Conservation (phyloP, 2,329 filamentous ascomycete species). For the Cytospora mali region DNA sequence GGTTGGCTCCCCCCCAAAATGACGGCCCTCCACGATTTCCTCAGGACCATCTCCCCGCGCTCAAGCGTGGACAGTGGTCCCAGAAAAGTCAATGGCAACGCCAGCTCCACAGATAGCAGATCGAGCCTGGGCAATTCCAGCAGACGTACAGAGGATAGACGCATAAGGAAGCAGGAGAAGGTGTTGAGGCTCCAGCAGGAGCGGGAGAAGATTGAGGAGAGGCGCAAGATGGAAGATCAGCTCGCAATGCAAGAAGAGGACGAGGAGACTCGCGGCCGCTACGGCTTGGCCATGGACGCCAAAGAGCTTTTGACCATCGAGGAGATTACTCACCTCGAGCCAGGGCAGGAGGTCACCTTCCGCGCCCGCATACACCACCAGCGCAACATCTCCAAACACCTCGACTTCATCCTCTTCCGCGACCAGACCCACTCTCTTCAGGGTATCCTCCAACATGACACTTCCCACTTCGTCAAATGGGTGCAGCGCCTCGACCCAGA, state of each 20-base stretch:
- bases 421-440: conserved; percentile 84
- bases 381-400: conserved; percentile 76
- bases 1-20: conserved; percentile 11
- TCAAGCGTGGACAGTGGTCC: conserved; percentile 21
- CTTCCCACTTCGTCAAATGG: conserved; percentile 73
- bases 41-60: conserved; percentile 27
- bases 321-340: conserved; percentile 52
- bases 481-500: conserved; percentile 81
- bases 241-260: conserved; percentile 34
- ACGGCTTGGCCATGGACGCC: conserved; percentile 36
- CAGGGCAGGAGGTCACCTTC: conserved; percentile 66
- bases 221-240: conserved; percentile 41
- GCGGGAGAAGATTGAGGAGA: conserved; percentile 35
- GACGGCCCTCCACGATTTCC: conserved; percentile 28
- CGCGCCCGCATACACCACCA: conserved; percentile 76
- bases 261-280: conserved; percentile 36
- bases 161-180: conserved; percentile 39
- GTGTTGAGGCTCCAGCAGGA: conserved; percentile 19
- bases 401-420: conserved; percentile 85
- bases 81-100: not conserved
- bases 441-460: conserved; percentile 67
- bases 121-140: conserved; percentile 23
- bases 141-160: conserved; percentile 35
- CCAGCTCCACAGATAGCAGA: conserved; percentile 7
- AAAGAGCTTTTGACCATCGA: conserved; percentile 43